phyloP scores from a whole-genome alignment of 2,329 filamentous ascomycete species.

The Exophiala viscosa region DNA sequence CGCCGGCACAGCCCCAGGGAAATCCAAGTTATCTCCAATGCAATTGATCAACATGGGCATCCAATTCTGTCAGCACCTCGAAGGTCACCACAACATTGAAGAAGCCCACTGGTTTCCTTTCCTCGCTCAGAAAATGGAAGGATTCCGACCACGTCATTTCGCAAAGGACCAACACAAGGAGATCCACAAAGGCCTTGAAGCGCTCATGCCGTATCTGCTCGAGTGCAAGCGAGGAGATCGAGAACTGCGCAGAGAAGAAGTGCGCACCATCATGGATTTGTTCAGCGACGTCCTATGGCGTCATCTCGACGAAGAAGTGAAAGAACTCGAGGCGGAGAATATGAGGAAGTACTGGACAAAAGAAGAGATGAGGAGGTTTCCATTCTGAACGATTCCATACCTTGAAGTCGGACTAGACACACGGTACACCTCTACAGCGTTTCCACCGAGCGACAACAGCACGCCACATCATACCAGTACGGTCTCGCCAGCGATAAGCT shows the following conservation, averaged over 20 bases:
- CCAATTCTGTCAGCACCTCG: conserved; percentile 68
- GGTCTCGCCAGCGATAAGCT: no score
- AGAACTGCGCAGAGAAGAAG: conserved; percentile 52
- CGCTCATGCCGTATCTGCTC: conserved; percentile 62
- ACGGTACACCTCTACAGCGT: no score
- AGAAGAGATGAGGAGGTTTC: conserved; percentile 59
- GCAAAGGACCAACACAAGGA: conserved; percentile 70
- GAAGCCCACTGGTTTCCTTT: conserved; percentile 76
- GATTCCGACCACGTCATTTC: conserved; percentile 64
- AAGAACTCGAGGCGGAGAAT: conserved; percentile 73
- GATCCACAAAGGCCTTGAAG: conserved; percentile 74
- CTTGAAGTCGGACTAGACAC: no score
- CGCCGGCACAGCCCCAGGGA: conserved; percentile 60
- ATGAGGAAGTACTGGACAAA: conserved; percentile 79
- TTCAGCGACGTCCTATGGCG: conserved; percentile 77
- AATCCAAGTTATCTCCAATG: not conserved
- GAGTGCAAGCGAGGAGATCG: conserved; percentile 61
- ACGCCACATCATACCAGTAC: no score
- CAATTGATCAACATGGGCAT: conserved; percentile 45
- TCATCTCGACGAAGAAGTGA: conserved; percentile 82
- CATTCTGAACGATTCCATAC: no score
- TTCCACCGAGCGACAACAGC: no score
- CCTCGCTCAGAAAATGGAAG: conserved; percentile 72
- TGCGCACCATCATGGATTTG: conserved; percentile 69
- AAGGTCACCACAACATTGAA: conserved; percentile 76